These are phyloP conservation scores for Picochlorum sp. DNA, from an alignment of 139 green algal species.

Conservation along the genomic window DNA sequence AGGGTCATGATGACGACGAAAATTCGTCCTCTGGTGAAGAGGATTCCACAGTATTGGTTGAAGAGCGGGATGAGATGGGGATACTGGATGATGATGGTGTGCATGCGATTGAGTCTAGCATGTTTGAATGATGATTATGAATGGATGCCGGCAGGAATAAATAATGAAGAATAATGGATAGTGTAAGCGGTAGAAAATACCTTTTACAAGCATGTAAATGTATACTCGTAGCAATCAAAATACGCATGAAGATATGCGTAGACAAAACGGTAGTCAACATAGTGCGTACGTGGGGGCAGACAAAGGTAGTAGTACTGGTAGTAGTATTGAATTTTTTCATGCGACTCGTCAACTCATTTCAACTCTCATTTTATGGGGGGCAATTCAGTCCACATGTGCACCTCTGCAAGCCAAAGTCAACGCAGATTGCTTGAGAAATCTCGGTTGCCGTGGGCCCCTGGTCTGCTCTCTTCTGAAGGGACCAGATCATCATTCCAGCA, in stretches of 20 bases:
- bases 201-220: too few relatives aligned
- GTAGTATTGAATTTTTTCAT: background rate
- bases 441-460: background rate
- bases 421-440: background rate
- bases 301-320: too few relatives aligned
- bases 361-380: constrained; percentile 5
- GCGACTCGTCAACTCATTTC: background rate
- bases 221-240: too few relatives aligned
- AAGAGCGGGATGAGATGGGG: too few relatives aligned
- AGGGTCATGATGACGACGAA: constrained; percentile 3
- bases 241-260: background rate
- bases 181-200: too few relatives aligned
- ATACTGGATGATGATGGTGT: too few relatives aligned
- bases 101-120: too few relatives aligned
- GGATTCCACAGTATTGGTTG: background rate
- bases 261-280: constrained; percentile 10
- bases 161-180: too few relatives aligned
- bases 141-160: too few relatives aligned
- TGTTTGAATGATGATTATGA: too few relatives aligned
- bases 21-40: background rate
- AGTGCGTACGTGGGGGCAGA: constrained; percentile 6
- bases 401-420: background rate
- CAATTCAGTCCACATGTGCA: background rate
- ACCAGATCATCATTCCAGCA: constrained; percentile 13
- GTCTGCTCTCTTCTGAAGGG: constrained; percentile 9